Conservation (phyloP, 2,329 filamentous ascomycete species). For the Thermochaetoides dissita region DNA sequence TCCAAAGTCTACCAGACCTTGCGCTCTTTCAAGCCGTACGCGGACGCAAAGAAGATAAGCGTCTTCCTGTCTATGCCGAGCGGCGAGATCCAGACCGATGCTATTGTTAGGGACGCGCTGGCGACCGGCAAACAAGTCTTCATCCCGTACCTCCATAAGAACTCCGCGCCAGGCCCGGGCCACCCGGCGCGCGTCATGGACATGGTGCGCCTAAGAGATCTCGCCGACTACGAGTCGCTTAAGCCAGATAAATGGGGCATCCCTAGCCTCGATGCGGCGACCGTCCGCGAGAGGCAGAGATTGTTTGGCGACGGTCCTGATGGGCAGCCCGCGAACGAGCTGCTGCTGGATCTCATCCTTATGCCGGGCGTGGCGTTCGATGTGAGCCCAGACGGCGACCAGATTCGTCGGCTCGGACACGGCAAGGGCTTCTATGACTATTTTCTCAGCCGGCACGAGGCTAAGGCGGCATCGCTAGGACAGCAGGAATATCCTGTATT, state of each 20-base stretch:
- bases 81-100: conserved; percentile 71
- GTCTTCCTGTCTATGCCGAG: conserved; percentile 88
- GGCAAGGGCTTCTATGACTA: conserved; percentile 96
- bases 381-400: conserved; percentile 32
- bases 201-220: conserved; percentile 67
- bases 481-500: conserved; percentile 28
- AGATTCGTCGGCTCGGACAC: conserved; percentile 69
- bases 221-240: conserved; percentile 66
- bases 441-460: conserved; percentile 63
- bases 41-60: conserved; percentile 59
- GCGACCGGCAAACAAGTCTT: conserved; percentile 69
- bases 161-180: conserved; percentile 28
- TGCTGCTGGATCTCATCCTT: conserved; percentile 68
- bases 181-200: conserved; percentile 69
- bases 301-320: conserved; percentile 52
- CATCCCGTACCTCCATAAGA: conserved; percentile 73
- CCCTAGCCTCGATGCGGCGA: conserved; percentile 59
- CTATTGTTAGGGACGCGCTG: conserved; percentile 71
- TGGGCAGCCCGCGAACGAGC: conserved; percentile 25
- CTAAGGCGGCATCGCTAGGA: conserved; percentile 26
- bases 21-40: conserved; percentile 57
- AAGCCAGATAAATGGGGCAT: conserved; percentile 83
- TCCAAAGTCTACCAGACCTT: conserved; percentile 23
- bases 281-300: conserved; percentile 53
- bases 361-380: conserved; percentile 93